Evolutionary conservation across 2,329 filamentous ascomycete species (phyloP).

Genomic region (Xylaria sp.): DNA sequence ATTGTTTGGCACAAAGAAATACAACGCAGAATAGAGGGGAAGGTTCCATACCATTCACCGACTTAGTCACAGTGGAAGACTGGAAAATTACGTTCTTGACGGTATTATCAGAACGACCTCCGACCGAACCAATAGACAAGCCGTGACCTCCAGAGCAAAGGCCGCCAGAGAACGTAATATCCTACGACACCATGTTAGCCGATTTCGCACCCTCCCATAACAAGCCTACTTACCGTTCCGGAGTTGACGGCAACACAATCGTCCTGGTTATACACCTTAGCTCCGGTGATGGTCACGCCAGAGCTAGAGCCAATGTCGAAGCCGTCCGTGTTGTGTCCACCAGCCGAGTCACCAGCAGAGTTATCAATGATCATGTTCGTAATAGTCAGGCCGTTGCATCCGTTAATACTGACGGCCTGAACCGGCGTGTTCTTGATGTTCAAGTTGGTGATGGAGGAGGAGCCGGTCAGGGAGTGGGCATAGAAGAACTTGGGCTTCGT

Average conservation of each 20-base stretch:
- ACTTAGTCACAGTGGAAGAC: conserved; percentile 60
- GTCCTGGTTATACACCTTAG: conserved; percentile 67
- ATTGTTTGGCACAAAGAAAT: not conserved
- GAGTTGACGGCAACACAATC: conserved; percentile 70
- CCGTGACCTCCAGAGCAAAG: conserved; percentile 66
- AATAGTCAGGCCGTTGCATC: conserved; percentile 57
- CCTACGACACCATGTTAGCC: conserved; percentile 15
- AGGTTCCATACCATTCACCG: conserved; percentile 56
- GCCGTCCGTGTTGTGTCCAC: conserved; percentile 66
- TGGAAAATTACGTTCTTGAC: conserved; percentile 65
- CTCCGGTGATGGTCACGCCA: conserved; percentile 61
- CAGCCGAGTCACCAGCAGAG: conserved; percentile 60
- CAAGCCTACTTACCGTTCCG: conserved; percentile 51
- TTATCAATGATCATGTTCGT: conserved; percentile 67
- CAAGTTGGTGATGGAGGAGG: conserved; percentile 59
- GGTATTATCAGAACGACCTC: conserved; percentile 64
- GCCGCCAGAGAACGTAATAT: conserved; percentile 52
- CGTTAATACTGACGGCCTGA: conserved; percentile 62
- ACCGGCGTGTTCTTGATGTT: conserved; percentile 67
- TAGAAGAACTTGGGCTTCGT: conserved; percentile 73
- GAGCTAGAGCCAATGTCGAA: conserved; percentile 62
- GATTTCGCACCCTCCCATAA: not conserved
- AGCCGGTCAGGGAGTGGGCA: conserved; percentile 61
- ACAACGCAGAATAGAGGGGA: accelerated
- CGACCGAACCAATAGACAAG: conserved; percentile 69